Evolutionary conservation across 768 basidiomycete genomes (phyloP).

Genomic region (Sarcomyxa edulis): DNA sequence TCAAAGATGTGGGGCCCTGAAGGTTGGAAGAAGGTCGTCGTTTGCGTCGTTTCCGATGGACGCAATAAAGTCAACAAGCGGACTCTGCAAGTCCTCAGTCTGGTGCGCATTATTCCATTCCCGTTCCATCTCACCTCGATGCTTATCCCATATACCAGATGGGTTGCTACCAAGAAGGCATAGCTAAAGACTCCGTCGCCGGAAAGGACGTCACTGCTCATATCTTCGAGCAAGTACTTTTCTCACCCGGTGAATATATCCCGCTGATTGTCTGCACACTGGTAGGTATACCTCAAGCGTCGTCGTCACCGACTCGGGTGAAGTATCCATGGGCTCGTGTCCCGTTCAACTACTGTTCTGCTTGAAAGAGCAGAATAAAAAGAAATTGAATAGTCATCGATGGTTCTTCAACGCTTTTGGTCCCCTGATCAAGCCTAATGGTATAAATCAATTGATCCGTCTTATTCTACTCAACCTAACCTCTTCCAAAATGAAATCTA

Average conservation of each 20-base stretch:
- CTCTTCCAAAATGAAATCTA: constrained; percentile 17
- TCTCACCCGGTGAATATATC: no score
- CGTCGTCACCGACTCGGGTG: constrained; percentile 72
- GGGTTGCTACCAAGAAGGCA: constrained; percentile 86
- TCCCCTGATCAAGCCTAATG: constrained; percentile 80
- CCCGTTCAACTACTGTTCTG: constrained; percentile 89
- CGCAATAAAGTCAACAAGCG: constrained; percentile 85
- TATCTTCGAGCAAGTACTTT: constrained; percentile 71
- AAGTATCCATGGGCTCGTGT: constrained; percentile 70
- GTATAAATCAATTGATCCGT: constrained; percentile 26
- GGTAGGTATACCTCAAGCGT: constrained; percentile 80
- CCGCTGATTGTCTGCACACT: constrained; percentile 6
- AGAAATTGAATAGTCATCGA: constrained; percentile 92
- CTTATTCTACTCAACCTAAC: not conserved
- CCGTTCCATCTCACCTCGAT: constrained; percentile 4
- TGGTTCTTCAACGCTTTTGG: constrained; percentile 99
- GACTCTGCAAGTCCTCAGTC: constrained; percentile 82
- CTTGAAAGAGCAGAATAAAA: constrained; percentile 94
- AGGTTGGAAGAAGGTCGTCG: constrained; percentile 88
- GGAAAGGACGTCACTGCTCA: constrained; percentile 92
- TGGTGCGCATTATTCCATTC: constrained; percentile 43
- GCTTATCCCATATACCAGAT: constrained; percentile 37
- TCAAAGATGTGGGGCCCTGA: constrained; percentile 85
- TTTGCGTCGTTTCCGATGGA: constrained; percentile 84
- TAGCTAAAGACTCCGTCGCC: constrained; percentile 82